Base-by-base conservation (phyloP, 1,284 basidiomycete species). In the Moesziomyces parantarcticus region DNA sequence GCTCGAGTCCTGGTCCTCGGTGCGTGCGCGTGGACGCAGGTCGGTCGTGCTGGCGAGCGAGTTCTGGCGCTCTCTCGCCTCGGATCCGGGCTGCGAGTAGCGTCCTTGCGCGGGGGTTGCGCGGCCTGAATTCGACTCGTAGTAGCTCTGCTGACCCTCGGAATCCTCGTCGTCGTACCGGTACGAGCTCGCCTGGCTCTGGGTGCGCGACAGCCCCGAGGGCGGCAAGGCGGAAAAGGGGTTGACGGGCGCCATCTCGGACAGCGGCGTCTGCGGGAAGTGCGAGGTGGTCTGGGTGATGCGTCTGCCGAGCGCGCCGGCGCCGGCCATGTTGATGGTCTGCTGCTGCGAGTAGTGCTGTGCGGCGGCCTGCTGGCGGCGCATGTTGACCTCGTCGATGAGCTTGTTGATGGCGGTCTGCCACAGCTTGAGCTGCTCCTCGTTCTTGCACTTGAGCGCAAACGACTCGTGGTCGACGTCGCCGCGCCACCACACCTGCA, bases 371-470 rank as follows among this genome's bases (percentile, higher is more conserved):
- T 78, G 62, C 58, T 80, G 71, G 22, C 78, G 57, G 41, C 77
- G 68, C 50, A 67, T 47, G 51, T 64, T 65, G 29, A 78, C 75
- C 29, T 85, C 88, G 75, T 89, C 90, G 78, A 97, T 94, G 26
- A 97, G 88, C 59, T 92, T 91, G 83, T 91, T 93, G 75, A 99
- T 91, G 67, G 91, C 90, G 20, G 89, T 87, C 80, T 96, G 92
- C 96, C 97, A 99, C 78, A 92, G 91, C 58, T 89, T 89, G 81
- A 97, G 89, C 82, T 95, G 92, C 80, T 98, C 96, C 82, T 98
- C 94, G 23, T 91, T 91, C 56, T 92, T 89, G 84, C 96, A 97
- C 55, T 92, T 91, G 63, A 99, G 88, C 45, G 93, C 92, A 85
- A 99, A 98, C 77, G 90, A 95, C 83, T 99, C 97, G 47, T 85